Evolutionary conservation across 202 grass and related monocot genomes (phyloP), one percentile per base, ranked within the genome.

Genomic region (Digitaria exilis): DNA sequence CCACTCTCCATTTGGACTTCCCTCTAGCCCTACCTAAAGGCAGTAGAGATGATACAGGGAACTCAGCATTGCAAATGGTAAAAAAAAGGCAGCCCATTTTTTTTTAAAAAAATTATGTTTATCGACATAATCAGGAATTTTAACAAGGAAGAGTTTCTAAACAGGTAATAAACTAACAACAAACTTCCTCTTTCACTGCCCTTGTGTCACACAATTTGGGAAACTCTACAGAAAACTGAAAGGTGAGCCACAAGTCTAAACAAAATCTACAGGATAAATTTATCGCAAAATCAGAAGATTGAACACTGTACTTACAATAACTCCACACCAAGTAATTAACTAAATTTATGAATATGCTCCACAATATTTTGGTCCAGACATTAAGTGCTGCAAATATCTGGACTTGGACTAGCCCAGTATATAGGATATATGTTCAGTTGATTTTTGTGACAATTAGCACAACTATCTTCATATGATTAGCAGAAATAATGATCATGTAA

Each of bases 1-100:
- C 95, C 92, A 98, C 39, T 95, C 88, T 18, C 95, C 96, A 69
- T 98, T 98, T 71, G 89, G 87, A 89, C 89, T 98, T 80, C 96
- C 96, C 76, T 95, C 96, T 39, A 98, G 77, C 37, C 96, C 96
- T 37, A 98, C 96, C 96, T 98, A 89, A 82, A 84, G 73, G 12
- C 49, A 80, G 30, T 26, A 19, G 10, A 77, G 59, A 69, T 32
- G 15, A 45, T 65, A 73, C 71, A 39, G 87, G 32, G 31, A 77
- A 56, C 77, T 81, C 9, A 82, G 30, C 31, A 54, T 74, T 85
- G 80, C 69, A 85, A 66, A 35, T 80, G 83, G 37, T 32, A 76
- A 90, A 76, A 83, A n/a, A 75, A 21, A 8, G 19, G 19, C 44
- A 65, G 54, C 9, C 1, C 17, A 55, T 22, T 76, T 30, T 59